A percentile compares a stretch with the other conserved stretches of the same genome.
Conservation (phyloP, 75 land plant species). For the Selaginella tamariscina region DNA sequence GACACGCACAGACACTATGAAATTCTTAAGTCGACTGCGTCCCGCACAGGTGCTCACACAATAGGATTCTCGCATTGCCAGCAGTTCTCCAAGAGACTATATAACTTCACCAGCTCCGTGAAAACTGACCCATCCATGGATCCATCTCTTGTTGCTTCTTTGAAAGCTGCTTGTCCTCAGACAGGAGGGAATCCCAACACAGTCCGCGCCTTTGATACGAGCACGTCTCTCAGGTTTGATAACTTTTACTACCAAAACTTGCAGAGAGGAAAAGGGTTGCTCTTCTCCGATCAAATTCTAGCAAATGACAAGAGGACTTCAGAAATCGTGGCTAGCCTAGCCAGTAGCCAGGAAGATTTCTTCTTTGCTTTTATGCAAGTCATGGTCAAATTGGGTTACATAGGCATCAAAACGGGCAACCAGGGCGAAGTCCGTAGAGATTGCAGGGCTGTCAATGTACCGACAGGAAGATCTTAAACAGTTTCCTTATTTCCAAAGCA, state of each 20-base stretch:
- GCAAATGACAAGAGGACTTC: neutral
- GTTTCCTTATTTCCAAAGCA: too few relatives aligned
- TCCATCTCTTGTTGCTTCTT: slow-evolving; percentile 26
- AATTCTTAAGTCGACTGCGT: neutral
- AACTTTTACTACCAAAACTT: slow-evolving; percentile 39
- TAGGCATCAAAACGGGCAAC: slow-evolving; percentile 13
- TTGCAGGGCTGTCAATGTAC: slow-evolving; percentile 13
- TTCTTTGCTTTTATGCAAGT: neutral
- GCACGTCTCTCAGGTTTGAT: slow-evolving; percentile 35
- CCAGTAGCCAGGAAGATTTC: neutral
- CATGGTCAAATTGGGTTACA: slow-evolving; percentile 17
- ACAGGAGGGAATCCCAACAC: slow-evolving; percentile 33
- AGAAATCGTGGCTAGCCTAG: neutral
- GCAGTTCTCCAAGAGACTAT: slow-evolving; percentile 32
- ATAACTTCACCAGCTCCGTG: slow-evolving; percentile 31
- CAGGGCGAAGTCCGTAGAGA: slow-evolving; percentile 16
- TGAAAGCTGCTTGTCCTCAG: slow-evolving; percentile 35
- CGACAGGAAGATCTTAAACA: too few relatives aligned
- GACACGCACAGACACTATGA: neutral
- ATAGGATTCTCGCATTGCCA: slow-evolving; percentile 39
- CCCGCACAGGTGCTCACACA: slow-evolving; percentile 35
- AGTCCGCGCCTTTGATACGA: slow-evolving; percentile 20
- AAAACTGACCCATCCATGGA: slow-evolving; percentile 38
- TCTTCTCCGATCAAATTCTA: slow-evolving; percentile 49
- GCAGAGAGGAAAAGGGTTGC: slow-evolving; percentile 25